A percentile compares a stretch with the other conserved stretches of the same genome.
Evolutionary conservation across 2,329 filamentous ascomycete species (phyloP).

Genomic region (Verticillium longisporum): DNA sequence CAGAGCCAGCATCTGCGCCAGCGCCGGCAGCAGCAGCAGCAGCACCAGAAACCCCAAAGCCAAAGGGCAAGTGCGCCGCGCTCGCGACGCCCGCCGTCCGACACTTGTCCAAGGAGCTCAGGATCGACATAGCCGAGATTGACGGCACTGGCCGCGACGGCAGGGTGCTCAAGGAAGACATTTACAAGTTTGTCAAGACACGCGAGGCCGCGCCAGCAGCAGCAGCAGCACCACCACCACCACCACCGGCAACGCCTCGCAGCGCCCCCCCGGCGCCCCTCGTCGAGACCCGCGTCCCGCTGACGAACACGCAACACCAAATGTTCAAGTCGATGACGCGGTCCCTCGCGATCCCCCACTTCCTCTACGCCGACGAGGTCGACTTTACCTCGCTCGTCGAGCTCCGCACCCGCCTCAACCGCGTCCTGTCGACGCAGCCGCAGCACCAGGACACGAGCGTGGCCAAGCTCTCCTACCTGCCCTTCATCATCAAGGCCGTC

Average conservation of each 20-base stretch:
- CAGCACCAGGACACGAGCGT: slow-evolving; percentile 36
- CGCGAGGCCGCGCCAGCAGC: slow-evolving; percentile 26
- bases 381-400: slow-evolving; percentile 70
- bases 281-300: slow-evolving; percentile 57
- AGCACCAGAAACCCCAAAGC: slow-evolving; percentile 15
- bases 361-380: slow-evolving; percentile 87
- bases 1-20: slow-evolving; percentile 2
- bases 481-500: slow-evolving; percentile 93
- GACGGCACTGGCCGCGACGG: slow-evolving; percentile 85
- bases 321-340: slow-evolving; percentile 99
- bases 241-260: not conserved
- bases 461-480: slow-evolving; percentile 77
- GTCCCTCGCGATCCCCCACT: slow-evolving; percentile 86
- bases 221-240: not conserved
- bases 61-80: slow-evolving; percentile 59
- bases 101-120: slow-evolving; percentile 74
- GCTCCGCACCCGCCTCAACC: slow-evolving; percentile 71
- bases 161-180: slow-evolving; percentile 86
- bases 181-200: slow-evolving; percentile 61
- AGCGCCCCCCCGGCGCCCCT: slow-evolving; percentile 17
- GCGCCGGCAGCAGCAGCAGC: not conserved
- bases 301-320: slow-evolving; percentile 75
- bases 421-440: slow-evolving; percentile 40
- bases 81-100: slow-evolving; percentile 90
- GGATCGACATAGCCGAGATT: slow-evolving; percentile 71